These are phyloP conservation scores for Neurospora tetraspora DNA, from an alignment of 495 filamentous ascomycete genomes.

Conservation along the genomic window DNA sequence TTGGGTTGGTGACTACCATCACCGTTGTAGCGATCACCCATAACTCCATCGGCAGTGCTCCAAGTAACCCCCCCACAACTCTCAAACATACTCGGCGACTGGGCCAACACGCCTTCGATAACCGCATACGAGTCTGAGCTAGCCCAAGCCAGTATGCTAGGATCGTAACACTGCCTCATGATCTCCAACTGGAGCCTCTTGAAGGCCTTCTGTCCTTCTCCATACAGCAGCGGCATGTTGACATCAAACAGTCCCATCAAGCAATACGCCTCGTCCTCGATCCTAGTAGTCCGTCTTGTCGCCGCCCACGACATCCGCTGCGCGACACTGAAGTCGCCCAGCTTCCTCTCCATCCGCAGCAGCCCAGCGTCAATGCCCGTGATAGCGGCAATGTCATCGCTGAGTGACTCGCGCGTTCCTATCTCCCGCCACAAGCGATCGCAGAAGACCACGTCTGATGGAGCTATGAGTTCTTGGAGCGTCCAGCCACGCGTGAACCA, in stretches of 20 bases:
- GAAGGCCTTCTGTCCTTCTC: slow-evolving; percentile 13
- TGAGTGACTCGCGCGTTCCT: slow-evolving; percentile 11
- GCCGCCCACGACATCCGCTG: slow-evolving; percentile 14
- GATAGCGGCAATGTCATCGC: slow-evolving; percentile 3
- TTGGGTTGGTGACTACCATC: background rate
- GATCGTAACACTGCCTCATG: slow-evolving; percentile 6
- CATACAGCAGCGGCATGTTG: slow-evolving; percentile 18
- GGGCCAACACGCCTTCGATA: slow-evolving; percentile 5
- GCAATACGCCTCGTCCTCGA: slow-evolving; percentile 18
- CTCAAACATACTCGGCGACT: slow-evolving; percentile 5
- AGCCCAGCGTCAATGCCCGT: slow-evolving; percentile 19
- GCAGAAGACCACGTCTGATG: slow-evolving; percentile 21
- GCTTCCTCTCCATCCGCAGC: background rate
- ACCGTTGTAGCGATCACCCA: background rate
- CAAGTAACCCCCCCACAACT: slow-evolving; percentile 3
- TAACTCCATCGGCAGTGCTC: background rate
- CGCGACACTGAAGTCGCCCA: slow-evolving; percentile 3
- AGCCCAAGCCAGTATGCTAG: slow-evolving; percentile 10
- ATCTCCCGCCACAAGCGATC: slow-evolving; percentile 17
- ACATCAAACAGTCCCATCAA: slow-evolving; percentile 14
- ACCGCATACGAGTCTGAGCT: slow-evolving; percentile 1
- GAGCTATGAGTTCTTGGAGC: slow-evolving; percentile 32
- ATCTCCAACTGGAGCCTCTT: slow-evolving; percentile 13
- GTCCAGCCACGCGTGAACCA: slow-evolving; percentile 37
- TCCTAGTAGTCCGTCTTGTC: slow-evolving; percentile 9